Conservation (phyloP, 2,329 filamentous ascomycete genomes). For the Trichophaea hybrida region DNA sequence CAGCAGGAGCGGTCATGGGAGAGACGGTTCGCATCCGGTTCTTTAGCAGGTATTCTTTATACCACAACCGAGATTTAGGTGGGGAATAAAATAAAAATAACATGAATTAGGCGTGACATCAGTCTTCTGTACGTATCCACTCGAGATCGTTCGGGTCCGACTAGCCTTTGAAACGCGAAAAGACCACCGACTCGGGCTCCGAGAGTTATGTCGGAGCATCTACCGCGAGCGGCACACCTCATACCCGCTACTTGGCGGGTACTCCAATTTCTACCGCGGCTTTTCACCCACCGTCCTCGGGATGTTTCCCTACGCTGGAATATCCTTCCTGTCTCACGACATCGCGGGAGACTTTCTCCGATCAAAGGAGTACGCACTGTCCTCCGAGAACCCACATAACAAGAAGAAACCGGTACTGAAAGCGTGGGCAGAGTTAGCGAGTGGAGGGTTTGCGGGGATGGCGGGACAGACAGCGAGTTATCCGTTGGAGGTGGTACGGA, state of each 20-base stretch:
- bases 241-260: slow-evolving; percentile 45
- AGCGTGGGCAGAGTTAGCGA: slow-evolving; percentile 72
- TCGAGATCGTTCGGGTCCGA: slow-evolving; percentile 84
- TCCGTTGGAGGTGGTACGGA: slow-evolving; percentile 78
- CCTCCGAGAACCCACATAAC: slow-evolving; percentile 44
- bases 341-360: slow-evolving; percentile 74
- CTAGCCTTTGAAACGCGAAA: slow-evolving; percentile 85
- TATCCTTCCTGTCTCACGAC: slow-evolving; percentile 92
- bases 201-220: slow-evolving; percentile 69
- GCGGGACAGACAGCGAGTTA: slow-evolving; percentile 88
- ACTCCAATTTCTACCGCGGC: slow-evolving; percentile 88
- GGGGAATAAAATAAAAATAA: slow-evolving; percentile 30
- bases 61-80: slow-evolving; percentile 28
- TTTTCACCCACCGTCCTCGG: slow-evolving; percentile 81
- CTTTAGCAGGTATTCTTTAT: slow-evolving; percentile 39
- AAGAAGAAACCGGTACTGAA: slow-evolving; percentile 54
- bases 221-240: slow-evolving; percentile 53
- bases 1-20: slow-evolving; percentile 60
- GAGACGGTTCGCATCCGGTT: slow-evolving; percentile 59
- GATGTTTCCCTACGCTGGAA: slow-evolving; percentile 92
- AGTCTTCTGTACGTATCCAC: slow-evolving; percentile 89
- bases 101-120: slow-evolving; percentile 50
- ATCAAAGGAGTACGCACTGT: slow-evolving; percentile 47
- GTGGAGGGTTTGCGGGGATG: slow-evolving; percentile 74
- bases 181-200: slow-evolving; percentile 52